phyloP scores from a whole-genome alignment of 306 rosid genomes.

The Erythrophleum fordii region DNA sequence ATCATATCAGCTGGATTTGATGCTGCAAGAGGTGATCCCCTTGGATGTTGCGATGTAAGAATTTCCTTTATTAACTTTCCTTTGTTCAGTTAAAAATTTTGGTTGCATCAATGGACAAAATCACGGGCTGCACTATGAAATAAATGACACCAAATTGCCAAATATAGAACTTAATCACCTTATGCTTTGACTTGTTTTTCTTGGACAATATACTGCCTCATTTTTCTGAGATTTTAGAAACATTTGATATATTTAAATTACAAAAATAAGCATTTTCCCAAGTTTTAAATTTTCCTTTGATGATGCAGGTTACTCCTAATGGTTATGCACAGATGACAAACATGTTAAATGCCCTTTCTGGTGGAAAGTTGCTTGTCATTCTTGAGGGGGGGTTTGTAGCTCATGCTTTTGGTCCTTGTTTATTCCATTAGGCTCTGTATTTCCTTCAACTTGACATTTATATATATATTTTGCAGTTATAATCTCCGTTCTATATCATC shows the following conservation, averaged over 20 bases:
- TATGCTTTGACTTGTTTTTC: constrained; percentile 12
- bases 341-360: constrained; percentile 72
- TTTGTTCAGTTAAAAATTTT: not conserved
- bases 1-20: constrained; percentile 99
- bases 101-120: constrained; percentile 21
- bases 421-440: constrained; percentile 26
- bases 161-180: constrained; percentile 28
- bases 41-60: constrained; percentile 95
- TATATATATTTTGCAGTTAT: constrained; percentile 78
- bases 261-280: constrained; percentile 22
- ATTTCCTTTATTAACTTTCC: constrained; percentile 17
- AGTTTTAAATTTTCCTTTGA: constrained; percentile 40
- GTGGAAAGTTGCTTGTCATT: constrained; percentile 95
- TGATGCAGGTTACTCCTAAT: constrained; percentile 78
- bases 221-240: constrained; percentile 23
- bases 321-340: constrained; percentile 95
- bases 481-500: constrained; percentile 97
- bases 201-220: not conserved
- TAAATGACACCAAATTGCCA: constrained; percentile 21
- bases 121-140: constrained; percentile 19
- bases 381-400: constrained; percentile 96
- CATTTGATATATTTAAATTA: constrained; percentile 14
- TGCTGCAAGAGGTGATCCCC: constrained; percentile 99
- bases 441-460: constrained; percentile 37
- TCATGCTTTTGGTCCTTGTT: constrained; percentile 44